Evolutionary conservation across 2,329 filamentous ascomycete species (phyloP).

Genomic region (Botrytis tulipae): DNA sequence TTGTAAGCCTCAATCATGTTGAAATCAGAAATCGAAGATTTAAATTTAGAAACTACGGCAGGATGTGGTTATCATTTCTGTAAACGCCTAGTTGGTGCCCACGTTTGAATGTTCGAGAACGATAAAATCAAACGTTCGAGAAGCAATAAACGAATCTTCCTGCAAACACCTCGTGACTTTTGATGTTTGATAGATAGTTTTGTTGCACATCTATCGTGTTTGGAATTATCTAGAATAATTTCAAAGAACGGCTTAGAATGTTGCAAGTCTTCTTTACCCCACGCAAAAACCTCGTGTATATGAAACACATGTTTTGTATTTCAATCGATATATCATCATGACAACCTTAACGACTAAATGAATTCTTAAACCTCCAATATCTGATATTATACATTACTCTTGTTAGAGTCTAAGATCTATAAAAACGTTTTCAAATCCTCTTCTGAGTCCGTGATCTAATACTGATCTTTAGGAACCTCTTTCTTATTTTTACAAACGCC

Average conservation of each 20-base stretch:
- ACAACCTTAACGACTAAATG: background rate
- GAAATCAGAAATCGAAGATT: background rate
- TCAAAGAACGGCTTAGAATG: background rate
- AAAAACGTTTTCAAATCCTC: background rate
- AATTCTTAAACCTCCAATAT: background rate
- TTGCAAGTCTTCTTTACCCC: background rate
- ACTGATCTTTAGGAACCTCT: slow-evolving; percentile 13
- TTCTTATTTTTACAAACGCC: slow-evolving; percentile 33
- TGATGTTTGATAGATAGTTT: background rate
- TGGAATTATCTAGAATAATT: slow-evolving; percentile 14
- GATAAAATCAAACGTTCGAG: background rate
- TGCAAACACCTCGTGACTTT: background rate
- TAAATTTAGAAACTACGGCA: background rate
- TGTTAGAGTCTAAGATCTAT: background rate
- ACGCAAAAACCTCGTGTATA: background rate
- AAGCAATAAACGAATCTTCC: background rate
- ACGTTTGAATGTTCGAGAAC: background rate
- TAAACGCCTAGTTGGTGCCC: background rate
- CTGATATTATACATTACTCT: background rate
- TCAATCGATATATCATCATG: background rate
- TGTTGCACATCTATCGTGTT: slow-evolving; percentile 1
- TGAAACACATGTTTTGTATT: background rate
- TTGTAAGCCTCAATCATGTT: background rate
- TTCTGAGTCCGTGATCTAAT: background rate
- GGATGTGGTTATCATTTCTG: background rate